A percentile compares a stretch with the other conserved stretches of the same genome.
Conservation (phyloP, 805 yeast species). For the Brettanomyces naardenensis region DNA sequence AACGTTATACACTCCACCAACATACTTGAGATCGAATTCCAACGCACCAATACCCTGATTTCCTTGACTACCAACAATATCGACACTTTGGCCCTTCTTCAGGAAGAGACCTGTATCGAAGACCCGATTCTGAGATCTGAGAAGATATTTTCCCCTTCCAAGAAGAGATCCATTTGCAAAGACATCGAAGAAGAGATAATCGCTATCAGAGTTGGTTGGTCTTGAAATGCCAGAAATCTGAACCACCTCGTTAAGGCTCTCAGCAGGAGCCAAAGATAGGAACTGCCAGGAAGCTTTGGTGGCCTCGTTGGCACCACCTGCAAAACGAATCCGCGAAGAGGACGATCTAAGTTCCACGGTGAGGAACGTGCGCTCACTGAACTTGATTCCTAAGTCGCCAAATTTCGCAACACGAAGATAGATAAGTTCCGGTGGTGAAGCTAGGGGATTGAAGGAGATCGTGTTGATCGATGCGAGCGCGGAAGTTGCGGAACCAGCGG, state of each 20-base stretch:
- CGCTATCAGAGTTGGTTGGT: conserved; percentile 31
- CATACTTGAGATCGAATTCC: conserved; percentile 54
- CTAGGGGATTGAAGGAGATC: conserved; percentile 56
- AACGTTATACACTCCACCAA: conserved; percentile 59
- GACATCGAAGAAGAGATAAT: conserved; percentile 44
- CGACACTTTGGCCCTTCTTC: conserved; percentile 36
- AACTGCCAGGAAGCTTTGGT: conserved; percentile 55
- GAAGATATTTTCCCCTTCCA: conserved; percentile 47
- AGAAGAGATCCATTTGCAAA: conserved; percentile 55
- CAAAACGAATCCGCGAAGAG: conserved; percentile 43
- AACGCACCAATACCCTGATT: conserved; percentile 35
- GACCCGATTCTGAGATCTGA: conserved; percentile 23
- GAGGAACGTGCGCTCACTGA: conserved; percentile 32
- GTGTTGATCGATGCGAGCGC: conserved; percentile 63
- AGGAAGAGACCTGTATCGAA: conserved; percentile 25
- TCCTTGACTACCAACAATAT: conserved; percentile 32
- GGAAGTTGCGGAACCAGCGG: background rate
- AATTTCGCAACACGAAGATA: conserved; percentile 50
- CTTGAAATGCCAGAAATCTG: conserved; percentile 52
- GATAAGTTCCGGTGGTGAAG: conserved; percentile 50
- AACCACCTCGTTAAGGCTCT: conserved; percentile 63
- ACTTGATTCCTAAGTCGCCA: conserved; percentile 8
- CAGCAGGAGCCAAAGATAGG: conserved; percentile 64
- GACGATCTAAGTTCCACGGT: conserved; percentile 49
- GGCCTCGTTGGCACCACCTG: conserved; percentile 60